A percentile compares a stretch with the other conserved stretches of the same genome.
These are phyloP conservation scores for Penicillium mononematosum DNA, from an alignment of 495 filamentous ascomycete genomes.

Conservation along the genomic window DNA sequence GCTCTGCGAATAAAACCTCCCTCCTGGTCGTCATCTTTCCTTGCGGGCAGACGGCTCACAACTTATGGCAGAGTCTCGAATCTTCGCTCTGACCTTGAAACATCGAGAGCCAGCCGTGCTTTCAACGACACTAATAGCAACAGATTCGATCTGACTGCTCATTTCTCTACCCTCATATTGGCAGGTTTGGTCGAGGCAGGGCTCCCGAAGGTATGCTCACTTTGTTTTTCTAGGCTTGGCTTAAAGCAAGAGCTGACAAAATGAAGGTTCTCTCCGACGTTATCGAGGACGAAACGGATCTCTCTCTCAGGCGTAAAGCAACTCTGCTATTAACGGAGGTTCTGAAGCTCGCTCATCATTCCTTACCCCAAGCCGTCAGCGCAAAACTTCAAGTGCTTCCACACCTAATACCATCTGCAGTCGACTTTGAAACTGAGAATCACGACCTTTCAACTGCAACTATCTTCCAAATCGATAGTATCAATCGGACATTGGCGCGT, in stretches of 20 bases:
- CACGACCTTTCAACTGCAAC: constrained; percentile 78
- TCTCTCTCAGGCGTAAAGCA: constrained; percentile 80
- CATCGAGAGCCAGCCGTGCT: constrained; percentile 35
- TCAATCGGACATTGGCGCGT: constrained; percentile 88
- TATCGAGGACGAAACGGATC: constrained; percentile 68
- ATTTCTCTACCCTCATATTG: constrained; percentile 88
- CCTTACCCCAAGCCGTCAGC: constrained; percentile 77
- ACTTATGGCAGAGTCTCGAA: constrained; percentile 92
- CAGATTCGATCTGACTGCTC: constrained; percentile 81
- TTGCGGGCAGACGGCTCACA: constrained; percentile 87
- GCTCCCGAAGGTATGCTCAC: constrained; percentile 60
- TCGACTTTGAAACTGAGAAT: constrained; percentile 65
- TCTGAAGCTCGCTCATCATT: constrained; percentile 79
- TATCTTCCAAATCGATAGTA: constrained; percentile 95
- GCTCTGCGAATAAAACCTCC: constrained; percentile 91
- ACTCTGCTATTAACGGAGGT: constrained; percentile 88
- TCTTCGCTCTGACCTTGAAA: constrained; percentile 64
- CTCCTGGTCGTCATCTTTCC: constrained; percentile 93
- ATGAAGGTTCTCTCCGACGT: constrained; percentile 58
- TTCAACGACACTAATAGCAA: constrained; percentile 61
- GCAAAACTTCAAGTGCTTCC: constrained; percentile 81
- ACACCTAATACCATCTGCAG: constrained; percentile 71
- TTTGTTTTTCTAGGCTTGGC: background rate
- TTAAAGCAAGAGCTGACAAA: constrained; percentile 19
- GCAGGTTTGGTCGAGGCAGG: constrained; percentile 83